Conservation (phyloP, 192 early-diverging fungal genomes). For the Backusella mclennaniae region DNA sequence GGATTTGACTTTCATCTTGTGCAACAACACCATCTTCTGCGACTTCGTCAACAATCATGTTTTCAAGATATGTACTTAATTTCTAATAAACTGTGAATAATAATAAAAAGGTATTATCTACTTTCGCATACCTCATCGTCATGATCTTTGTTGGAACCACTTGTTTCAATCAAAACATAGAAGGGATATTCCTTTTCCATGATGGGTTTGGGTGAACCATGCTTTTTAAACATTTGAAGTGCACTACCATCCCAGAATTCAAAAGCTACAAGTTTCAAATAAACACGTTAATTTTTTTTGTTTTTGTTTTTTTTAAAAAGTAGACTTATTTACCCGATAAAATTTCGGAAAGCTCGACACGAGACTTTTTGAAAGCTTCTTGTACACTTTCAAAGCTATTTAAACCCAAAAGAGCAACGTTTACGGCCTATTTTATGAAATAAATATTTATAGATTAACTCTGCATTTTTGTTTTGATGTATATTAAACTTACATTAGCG, state of each 20-base stretch:
- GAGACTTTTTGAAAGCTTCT: constrained; percentile 73
- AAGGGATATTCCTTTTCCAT: constrained; percentile 72
- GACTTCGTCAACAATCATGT: constrained; percentile 68
- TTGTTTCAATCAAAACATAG: constrained; percentile 94
- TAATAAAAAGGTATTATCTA: neutral
- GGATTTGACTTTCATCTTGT: constrained; percentile 82
- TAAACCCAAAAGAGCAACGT: constrained; percentile 81
- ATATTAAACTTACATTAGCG: constrained; percentile 44
- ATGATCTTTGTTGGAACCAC: constrained; percentile 90
- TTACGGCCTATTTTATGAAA: constrained; percentile 44
- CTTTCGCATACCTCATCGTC: constrained; percentile 65
- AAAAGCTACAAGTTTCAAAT: constrained; percentile 59
- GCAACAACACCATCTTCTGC: constrained; percentile 89
- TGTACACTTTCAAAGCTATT: constrained; percentile 81
- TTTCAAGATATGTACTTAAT: constrained; percentile 71
- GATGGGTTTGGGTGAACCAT: constrained; percentile 66
- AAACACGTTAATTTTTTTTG: neutral
- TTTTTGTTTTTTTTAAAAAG: neutral
- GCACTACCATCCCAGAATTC: constrained; percentile 92
- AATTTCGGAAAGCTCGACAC: constrained; percentile 83
- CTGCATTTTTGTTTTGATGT: neutral
- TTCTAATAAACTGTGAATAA: constrained; percentile 46
- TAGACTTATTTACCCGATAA: constrained; percentile 56
- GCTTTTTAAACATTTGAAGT: constrained; percentile 72
- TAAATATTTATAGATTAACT: neutral